A percentile compares a stretch with the other conserved stretches of the same genome.
These are phyloP conservation scores for Barnettozyma sucrosica DNA, from an alignment of 805 yeast genomes.

Conservation along the genomic window DNA sequence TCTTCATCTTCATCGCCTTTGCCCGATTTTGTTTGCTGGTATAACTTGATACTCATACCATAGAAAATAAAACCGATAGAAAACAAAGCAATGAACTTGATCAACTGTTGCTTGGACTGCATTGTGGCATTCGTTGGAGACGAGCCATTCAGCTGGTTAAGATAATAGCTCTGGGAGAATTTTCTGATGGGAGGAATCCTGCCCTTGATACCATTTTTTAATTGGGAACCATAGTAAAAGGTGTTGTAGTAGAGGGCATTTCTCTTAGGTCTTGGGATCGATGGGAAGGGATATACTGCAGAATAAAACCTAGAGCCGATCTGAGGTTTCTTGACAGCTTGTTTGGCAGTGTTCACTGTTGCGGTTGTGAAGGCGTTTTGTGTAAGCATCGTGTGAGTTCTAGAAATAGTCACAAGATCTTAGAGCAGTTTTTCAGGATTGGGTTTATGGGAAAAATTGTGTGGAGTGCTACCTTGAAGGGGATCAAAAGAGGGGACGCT, in stretches of 20 bases:
- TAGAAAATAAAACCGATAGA: slow-evolving; percentile 26
- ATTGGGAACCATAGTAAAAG: slow-evolving; percentile 31
- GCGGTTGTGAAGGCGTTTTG: not conserved
- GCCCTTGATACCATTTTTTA: slow-evolving; percentile 26
- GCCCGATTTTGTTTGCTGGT: slow-evolving; percentile 20
- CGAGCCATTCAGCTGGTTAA: slow-evolving; percentile 20
- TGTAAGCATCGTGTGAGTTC: slow-evolving; percentile 9
- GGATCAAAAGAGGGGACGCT: not conserved
- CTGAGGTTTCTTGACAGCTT: slow-evolving; percentile 2
- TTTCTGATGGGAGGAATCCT: slow-evolving; percentile 26
- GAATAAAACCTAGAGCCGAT: slow-evolving; percentile 19
- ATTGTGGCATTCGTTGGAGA: slow-evolving; percentile 11
- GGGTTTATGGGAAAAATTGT: not conserved
- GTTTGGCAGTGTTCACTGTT: slow-evolving; percentile 1
- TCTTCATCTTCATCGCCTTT: slow-evolving; percentile 18
- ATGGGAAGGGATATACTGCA: slow-evolving; percentile 39
- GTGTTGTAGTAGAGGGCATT: slow-evolving; percentile 45
- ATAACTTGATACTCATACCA: slow-evolving; percentile 26
- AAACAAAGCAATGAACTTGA: slow-evolving; percentile 25
- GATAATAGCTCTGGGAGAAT: slow-evolving; percentile 20
- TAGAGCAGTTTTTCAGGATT: not conserved
- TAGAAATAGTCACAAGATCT: slow-evolving; percentile 7
- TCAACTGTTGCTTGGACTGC: slow-evolving; percentile 20
- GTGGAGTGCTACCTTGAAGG: not conserved
- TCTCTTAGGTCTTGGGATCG: slow-evolving; percentile 52